Evolutionary conservation across 441 rosid species (phyloP).

Genomic region (Jatropha multifida): DNA sequence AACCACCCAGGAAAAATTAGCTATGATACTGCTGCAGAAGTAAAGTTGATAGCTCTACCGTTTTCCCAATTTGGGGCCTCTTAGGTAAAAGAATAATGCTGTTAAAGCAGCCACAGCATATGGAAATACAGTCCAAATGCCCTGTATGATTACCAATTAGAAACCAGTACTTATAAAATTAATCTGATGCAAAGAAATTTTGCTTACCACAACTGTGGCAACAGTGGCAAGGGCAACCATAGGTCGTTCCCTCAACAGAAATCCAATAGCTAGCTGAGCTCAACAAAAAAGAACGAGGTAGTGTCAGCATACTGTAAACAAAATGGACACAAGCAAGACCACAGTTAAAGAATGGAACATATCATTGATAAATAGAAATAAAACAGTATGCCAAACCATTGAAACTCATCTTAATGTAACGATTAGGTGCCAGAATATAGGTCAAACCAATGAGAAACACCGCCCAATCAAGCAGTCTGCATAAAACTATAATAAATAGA

Average conservation of each 20-base stretch:
- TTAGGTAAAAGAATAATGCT: slow-evolving; percentile 57
- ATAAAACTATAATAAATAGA: neutral
- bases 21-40: neutral
- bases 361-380: too few relatives aligned
- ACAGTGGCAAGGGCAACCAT: slow-evolving; percentile 75
- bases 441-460: neutral
- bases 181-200: slow-evolving; percentile 1
- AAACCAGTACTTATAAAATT: neutral
- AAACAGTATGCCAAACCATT: neutral
- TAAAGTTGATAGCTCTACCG: neutral
- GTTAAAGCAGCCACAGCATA: slow-evolving; percentile 66
- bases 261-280: slow-evolving; percentile 67
- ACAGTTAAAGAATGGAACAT: neutral
- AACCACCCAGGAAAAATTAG: slow-evolving; percentile 15
- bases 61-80: slow-evolving; percentile 11
- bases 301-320: slow-evolving; percentile 14
- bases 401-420: neutral
- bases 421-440: neutral
- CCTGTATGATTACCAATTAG: slow-evolving; percentile 44
- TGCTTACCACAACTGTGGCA: slow-evolving; percentile 72
- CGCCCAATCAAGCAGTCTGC: neutral
- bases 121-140: slow-evolving; percentile 79
- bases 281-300: slow-evolving; percentile 14
- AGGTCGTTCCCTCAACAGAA: slow-evolving; percentile 69
- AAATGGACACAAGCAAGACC: neutral